Base-by-base conservation (phyloP, 1,139 yeast species). In the Nadsonia starkeyi-henricii region DNA sequence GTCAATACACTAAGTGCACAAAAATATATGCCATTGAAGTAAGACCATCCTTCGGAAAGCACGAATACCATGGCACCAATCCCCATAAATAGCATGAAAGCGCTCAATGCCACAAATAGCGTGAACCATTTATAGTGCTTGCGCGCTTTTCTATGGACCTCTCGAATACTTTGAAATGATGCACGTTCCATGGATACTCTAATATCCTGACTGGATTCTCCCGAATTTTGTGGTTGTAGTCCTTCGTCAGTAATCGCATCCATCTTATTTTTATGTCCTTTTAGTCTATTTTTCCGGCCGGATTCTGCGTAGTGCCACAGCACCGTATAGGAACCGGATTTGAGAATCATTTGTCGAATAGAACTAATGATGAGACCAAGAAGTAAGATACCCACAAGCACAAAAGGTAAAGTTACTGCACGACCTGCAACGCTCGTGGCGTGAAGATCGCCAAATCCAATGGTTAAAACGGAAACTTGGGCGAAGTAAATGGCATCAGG, bases 401-500 rank as follows among this genome's bases (percentile, higher is more conserved):
- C 76, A 62, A 78, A 83, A 1, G 81, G 64, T 48, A 85, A 67
- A 1, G 74, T 70, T 53, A 83, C 64, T 0, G 79, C 80, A 57
- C 77, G 74, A 0, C 81, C 72, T 0, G 76, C 76, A 1, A 71
- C 65, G 1, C 72, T 62, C 0, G 54, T 41, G 0, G 95, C 89
- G 0, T 71, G 66, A 37, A 81, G 70, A 57, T 83, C 93, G 36
- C 95, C 95, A 20, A 81, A 68, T 0, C 96, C 96, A 43, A 86
- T 74, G 0, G 96, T 86, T 44, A 84, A 66, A 37, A 82, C 67
- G 0, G 93, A 79, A 0, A 83, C 86, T 19, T 77, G 73, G 57
- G 86, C 79, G 60, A 73, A 85, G 60, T 84, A 85, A 43, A 85
- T 62, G 0, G 84, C 76, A 26, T 77, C 71, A 0, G 89, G 85